phyloP scores from a whole-genome alignment of 202 grass and related monocot species.

The Miscanthus sacchariflorus region DNA sequence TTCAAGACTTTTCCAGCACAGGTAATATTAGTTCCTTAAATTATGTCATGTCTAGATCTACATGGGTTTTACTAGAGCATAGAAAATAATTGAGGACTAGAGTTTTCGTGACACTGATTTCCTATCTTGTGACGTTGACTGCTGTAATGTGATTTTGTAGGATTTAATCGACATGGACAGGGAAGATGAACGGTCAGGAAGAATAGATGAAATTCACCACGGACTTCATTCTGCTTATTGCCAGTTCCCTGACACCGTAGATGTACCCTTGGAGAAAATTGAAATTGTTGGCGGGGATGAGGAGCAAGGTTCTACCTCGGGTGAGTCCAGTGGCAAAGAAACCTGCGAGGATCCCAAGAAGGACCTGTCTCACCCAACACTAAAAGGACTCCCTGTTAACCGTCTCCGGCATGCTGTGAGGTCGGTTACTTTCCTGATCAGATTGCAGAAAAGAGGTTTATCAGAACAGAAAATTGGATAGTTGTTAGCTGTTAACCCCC shows the following conservation, averaged over 20 bases:
- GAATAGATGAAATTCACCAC: conserved; percentile 78
- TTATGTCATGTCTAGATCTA: conserved; percentile 17
- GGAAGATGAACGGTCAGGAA: conserved; percentile 69
- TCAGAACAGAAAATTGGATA: conserved; percentile 26
- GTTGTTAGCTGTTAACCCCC: conserved; percentile 13
- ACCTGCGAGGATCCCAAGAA: conserved; percentile 26
- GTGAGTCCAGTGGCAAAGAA: conserved; percentile 44
- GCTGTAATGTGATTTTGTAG: conserved; percentile 50
- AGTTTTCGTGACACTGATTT: background rate
- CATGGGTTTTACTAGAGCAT: background rate
- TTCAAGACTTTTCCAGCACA: conserved; percentile 79
- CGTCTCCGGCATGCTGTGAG: conserved; percentile 58
- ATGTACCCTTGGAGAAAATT: conserved; percentile 52
- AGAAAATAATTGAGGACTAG: background rate
- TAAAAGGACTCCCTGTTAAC: conserved; percentile 61
- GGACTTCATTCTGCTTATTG: conserved; percentile 65
- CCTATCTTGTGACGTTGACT: conserved; percentile 4
- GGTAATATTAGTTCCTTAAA: conserved; percentile 52
- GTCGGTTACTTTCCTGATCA: conserved; percentile 57
- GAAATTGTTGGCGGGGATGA: conserved; percentile 28
- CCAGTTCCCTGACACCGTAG: conserved; percentile 62
- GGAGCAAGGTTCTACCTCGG: conserved; percentile 49
- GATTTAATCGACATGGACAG: conserved; percentile 89
- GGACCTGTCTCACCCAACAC: conserved; percentile 67
- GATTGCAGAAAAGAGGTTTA: conserved; percentile 60